Percentiles rank a stretch among this genome's conserved stretches.
These are phyloP conservation scores for Termitomyces sp. DNA, from an alignment of 768 basidiomycete genomes.

Conservation along the genomic window DNA sequence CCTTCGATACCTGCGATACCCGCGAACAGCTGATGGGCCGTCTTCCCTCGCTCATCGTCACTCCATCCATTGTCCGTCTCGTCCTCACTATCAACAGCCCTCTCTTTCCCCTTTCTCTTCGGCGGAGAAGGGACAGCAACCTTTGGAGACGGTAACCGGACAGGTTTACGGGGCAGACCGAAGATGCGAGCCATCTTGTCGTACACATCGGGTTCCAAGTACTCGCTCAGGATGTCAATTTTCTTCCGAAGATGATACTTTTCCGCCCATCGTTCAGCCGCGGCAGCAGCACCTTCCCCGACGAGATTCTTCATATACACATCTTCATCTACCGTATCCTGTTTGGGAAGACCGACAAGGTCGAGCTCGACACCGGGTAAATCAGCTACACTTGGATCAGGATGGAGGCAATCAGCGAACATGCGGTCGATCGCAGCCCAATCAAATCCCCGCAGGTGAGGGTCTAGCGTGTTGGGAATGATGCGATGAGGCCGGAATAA, in stretches of 20 bases:
- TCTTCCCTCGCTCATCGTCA: conserved; percentile 54
- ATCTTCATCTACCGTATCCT: conserved; percentile 37
- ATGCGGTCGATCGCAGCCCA: conserved; percentile 70
- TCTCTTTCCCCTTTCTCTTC: conserved; percentile 21
- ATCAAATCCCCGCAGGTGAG: conserved; percentile 56
- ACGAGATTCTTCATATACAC: conserved; percentile 65
- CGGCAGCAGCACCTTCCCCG: conserved; percentile 46
- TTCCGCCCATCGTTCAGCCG: conserved; percentile 57
- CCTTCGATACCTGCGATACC: conserved; percentile 34
- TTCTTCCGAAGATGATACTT: conserved; percentile 42
- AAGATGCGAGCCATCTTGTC: conserved; percentile 33
- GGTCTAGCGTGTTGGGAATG: conserved; percentile 75
- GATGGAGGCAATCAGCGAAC: conserved; percentile 59
- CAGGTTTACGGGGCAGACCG: conserved; percentile 12
- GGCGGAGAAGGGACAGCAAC: not conserved
- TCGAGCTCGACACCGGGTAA: conserved; percentile 4
- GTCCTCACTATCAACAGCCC: conserved; percentile 29
- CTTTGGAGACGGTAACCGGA: conserved; percentile 3
- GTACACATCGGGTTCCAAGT: conserved; percentile 38
- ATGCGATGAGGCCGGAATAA: conserved; percentile 73
- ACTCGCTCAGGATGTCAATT: conserved; percentile 42
- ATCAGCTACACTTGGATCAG: conserved; percentile 16
- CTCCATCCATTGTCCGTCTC: conserved; percentile 33
- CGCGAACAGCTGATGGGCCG: conserved; percentile 58
- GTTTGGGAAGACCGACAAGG: conserved; percentile 11